Base-by-base conservation (phyloP, 257 asterid genomes). In the Eustoma russellianum region DNA sequence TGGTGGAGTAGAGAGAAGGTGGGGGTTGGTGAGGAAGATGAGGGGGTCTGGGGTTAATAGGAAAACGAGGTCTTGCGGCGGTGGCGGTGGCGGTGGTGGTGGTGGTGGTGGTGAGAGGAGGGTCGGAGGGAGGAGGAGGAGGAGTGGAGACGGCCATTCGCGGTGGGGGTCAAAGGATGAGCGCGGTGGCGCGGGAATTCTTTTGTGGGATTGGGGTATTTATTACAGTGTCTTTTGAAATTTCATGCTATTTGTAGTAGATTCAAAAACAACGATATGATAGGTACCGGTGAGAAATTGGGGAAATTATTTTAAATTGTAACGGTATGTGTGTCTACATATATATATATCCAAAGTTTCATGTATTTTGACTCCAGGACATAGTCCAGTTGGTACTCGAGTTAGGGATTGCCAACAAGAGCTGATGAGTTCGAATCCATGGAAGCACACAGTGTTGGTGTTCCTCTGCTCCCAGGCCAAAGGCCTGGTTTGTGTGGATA, bases 101-200 rank as follows among this genome's bases (percentile, higher is more conserved):
- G 48, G 57, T 8, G 48, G 43, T 30, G 67, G 75, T 1, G 11
- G 51, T 2, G 28, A 17, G 49, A 75, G 41, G 57, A 2, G 50
- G 59, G 7, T 6, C 33, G 48, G 35, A 46, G 48, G 74, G 64
- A 0, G 79, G 81, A 13, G 81, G 85, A 10, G 85, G 83, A 46
- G 86, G 78, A 59, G 81, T 59, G 67, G 88, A 67, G 73, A 81
- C 74, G 65, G 82, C 70, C 86, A 79, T 84, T 17, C 57, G 35
- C 8, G 45, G 48, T 49, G 56, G 58, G 12, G 6, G 55, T 4
- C 33, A 63, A 35, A 50, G 19, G 49, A 10, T 12, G 46, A 5
- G 33, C 10, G 51, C 1, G 67, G 44, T 60, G 74, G 71, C 74
- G 77, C 68, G 80, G 74, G 57, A 71, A 46, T 48, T 30, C 49